Percentiles rank a stretch among this genome's conserved stretches.
phyloP scores from a whole-genome alignment of 495 filamentous ascomycete species.

The Monascus purpureus region DNA sequence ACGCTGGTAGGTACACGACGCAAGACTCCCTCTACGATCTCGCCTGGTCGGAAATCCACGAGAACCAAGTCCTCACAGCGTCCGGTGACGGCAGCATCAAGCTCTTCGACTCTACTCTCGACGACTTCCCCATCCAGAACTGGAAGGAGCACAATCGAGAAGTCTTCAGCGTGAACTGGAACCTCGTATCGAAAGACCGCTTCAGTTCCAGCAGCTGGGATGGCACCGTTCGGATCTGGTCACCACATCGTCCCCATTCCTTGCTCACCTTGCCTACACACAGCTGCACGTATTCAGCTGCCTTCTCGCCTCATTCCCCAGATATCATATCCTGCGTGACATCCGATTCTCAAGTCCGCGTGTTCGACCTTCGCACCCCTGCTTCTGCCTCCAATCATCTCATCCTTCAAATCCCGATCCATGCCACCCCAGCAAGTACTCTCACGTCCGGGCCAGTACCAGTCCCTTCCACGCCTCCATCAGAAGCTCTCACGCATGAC shows the following conservation, averaged over 20 bases:
- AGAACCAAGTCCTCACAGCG: conserved; percentile 79
- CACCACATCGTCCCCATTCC: conserved; percentile 53
- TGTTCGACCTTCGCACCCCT: conserved; percentile 84
- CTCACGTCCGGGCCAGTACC: conserved; percentile 23
- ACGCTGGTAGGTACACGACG: conserved; percentile 87
- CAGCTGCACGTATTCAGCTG: conserved; percentile 77
- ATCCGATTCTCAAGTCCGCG: conserved; percentile 68
- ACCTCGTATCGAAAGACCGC: conserved; percentile 73
- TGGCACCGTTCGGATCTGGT: conserved; percentile 87
- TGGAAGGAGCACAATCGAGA: conserved; percentile 91
- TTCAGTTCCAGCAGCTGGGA: conserved; percentile 91
- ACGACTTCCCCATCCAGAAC: conserved; percentile 68
- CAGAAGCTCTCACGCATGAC: conserved; percentile 84
- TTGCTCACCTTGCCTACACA: conserved; percentile 76
- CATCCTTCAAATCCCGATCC: conserved; percentile 60
- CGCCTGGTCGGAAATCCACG: conserved; percentile 86
- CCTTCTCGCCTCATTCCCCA: conserved; percentile 69
- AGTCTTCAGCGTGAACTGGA: conserved; percentile 85
- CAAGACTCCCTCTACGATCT: conserved; percentile 93
- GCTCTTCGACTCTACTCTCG: conserved; percentile 69
- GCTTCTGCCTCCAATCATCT: conserved; percentile 72
- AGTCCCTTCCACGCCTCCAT: conserved; percentile 33
- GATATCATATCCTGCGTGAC: conserved; percentile 68
- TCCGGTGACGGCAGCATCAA: conserved; percentile 88
- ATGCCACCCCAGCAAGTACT: conserved; percentile 40